These are phyloP conservation scores for Aureobasidium uvarum DNA, from an alignment of 2,329 filamentous ascomycete species.

Conservation along the genomic window DNA sequence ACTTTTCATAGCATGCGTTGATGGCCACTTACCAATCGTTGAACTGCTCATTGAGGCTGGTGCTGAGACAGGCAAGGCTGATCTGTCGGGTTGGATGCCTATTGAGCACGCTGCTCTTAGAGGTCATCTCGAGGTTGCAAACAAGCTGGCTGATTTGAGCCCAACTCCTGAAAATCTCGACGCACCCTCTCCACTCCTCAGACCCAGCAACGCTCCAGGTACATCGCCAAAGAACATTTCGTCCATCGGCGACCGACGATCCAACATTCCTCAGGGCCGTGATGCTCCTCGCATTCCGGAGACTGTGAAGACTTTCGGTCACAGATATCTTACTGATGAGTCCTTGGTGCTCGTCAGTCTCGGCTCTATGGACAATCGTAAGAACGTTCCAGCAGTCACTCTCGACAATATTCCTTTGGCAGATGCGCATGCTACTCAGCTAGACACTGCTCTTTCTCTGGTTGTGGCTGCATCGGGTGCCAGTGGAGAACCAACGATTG, in stretches of 20 bases:
- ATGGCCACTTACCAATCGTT: conserved; percentile 74
- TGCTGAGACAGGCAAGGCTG: conserved; percentile 69
- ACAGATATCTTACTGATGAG: conserved; percentile 87
- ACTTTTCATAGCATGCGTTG: conserved; percentile 88
- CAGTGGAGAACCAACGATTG: conserved; percentile 78
- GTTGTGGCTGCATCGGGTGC: conserved; percentile 86
- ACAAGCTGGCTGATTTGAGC: conserved; percentile 61
- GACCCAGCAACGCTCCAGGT: conserved; percentile 19
- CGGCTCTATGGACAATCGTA: conserved; percentile 91
- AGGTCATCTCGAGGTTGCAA: conserved; percentile 80
- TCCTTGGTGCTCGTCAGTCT: conserved; percentile 89
- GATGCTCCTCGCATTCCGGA: conserved; percentile 55
- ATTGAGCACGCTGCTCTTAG: conserved; percentile 89
- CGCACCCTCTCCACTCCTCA: conserved; percentile 35
- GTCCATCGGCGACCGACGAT: conserved; percentile 55
- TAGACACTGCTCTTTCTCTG: conserved; percentile 90
- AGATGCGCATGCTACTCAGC: conserved; percentile 85
- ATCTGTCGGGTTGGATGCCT: conserved; percentile 91
- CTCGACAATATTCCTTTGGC: conserved; percentile 84
- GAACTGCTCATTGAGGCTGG: conserved; percentile 75
- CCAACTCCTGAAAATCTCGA: conserved; percentile 38
- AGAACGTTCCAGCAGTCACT: conserved; percentile 73
- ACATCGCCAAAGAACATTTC: conserved; percentile 48
- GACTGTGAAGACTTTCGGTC: conserved; percentile 90
- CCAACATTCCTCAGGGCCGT: conserved; percentile 42